phyloP scores from a whole-genome alignment of 2,329 filamentous ascomycete genomes.

The Sclerotinia spermophila region DNA sequence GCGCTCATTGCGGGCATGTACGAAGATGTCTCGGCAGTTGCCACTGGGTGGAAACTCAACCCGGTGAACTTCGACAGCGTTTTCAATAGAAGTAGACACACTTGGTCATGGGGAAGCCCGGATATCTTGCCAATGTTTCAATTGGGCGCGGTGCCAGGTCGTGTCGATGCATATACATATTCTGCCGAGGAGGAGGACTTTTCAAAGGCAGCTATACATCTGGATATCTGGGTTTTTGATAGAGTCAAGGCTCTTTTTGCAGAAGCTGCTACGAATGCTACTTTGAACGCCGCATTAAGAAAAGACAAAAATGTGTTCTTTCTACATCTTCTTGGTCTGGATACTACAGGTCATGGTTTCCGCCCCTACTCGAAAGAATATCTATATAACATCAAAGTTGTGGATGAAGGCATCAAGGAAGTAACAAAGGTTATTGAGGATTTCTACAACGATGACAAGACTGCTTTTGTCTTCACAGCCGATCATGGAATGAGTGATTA shows the following conservation, averaged over 20 bases:
- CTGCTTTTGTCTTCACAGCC: slow-evolving; percentile 93
- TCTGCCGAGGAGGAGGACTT: slow-evolving; percentile 85
- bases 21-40: slow-evolving; percentile 96
- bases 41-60: slow-evolving; percentile 97
- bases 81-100: slow-evolving; percentile 94
- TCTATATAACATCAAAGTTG: slow-evolving; percentile 87
- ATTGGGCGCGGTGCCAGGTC: slow-evolving; percentile 80
- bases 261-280: slow-evolving; percentile 72
- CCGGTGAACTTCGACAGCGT: slow-evolving; percentile 98
- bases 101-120: slow-evolving; percentile 98
- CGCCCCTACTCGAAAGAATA: slow-evolving; percentile 96
- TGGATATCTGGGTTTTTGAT: slow-evolving; percentile 96
- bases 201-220: slow-evolving; percentile 70
- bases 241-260: slow-evolving; percentile 83
- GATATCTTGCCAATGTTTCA: slow-evolving; percentile 98
- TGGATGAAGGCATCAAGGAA: slow-evolving; percentile 85
- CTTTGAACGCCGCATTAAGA: slow-evolving; percentile 66
- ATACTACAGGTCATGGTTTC: slow-evolving; percentile 82
- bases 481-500: slow-evolving; percentile 99
- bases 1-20: slow-evolving; percentile 95
- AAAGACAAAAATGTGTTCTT: slow-evolving; percentile 93
- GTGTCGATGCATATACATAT: slow-evolving; percentile 85
- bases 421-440: slow-evolving; percentile 75
- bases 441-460: slow-evolving; percentile 82
- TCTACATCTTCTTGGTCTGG: slow-evolving; percentile 84